Conservation (phyloP, 1,284 basidiomycete genomes). For the Austroboletus rostrupii region DNA sequence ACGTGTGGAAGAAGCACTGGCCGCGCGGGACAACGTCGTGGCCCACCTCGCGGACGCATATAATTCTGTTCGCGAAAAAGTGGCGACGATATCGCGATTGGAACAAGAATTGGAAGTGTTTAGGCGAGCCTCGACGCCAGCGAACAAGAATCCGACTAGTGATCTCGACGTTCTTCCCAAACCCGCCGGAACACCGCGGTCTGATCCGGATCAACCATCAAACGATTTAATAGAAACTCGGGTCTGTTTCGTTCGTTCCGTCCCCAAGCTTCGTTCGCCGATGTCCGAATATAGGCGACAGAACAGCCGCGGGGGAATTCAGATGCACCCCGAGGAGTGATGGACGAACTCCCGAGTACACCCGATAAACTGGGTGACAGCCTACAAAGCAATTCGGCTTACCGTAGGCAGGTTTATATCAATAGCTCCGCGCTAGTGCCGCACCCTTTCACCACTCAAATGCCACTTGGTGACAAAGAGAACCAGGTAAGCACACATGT, state of each 20-base stretch:
- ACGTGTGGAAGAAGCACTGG: conserved; percentile 54
- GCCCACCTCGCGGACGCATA: conserved; percentile 60
- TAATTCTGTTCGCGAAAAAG: conserved; percentile 57
- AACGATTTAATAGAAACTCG: conserved; percentile 1
- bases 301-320: not conserved
- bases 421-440: conserved; percentile 5
- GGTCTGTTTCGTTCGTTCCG: not conserved
- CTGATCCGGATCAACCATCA: not conserved
- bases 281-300: not conserved
- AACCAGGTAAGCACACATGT: conserved; percentile 22
- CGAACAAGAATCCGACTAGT: conserved; percentile 8
- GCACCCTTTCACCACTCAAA: not conserved
- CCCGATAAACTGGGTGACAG: conserved; percentile 23
- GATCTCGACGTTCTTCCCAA: not conserved
- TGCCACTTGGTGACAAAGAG: conserved; percentile 1
- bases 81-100: conserved; percentile 45
- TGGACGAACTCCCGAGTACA: conserved; percentile 11
- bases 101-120: conserved; percentile 38
- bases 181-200: conserved; percentile 3
- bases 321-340: not conserved
- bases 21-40: conserved; percentile 62
- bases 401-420: conserved; percentile 15
- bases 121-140: conserved; percentile 23
- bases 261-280: not conserved
- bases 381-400: conserved; percentile 29